Conservation (phyloP, 108 stramenopile genomes). For the Nitzschia sp. region DNA sequence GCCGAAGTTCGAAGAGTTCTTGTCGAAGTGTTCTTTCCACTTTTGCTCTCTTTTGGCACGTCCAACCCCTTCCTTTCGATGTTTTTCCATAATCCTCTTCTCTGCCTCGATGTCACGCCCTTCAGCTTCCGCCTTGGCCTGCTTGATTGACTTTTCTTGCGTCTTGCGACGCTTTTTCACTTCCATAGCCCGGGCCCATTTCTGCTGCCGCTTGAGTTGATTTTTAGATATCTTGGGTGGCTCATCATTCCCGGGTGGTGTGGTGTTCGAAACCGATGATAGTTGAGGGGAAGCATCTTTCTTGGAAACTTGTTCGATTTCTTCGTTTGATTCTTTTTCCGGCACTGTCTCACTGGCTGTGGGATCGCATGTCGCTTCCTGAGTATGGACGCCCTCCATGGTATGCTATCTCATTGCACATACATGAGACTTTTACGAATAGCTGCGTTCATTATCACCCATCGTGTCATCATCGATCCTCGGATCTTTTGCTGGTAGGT, state of each 20-base stretch:
- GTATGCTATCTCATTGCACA: too few relatives aligned
- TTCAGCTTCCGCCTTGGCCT: constrained; percentile 60
- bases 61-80: constrained; percentile 52
- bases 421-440: too few relatives aligned
- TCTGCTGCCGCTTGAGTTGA: constrained; percentile 53
- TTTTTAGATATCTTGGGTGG: constrained; percentile 65
- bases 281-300: neutral
- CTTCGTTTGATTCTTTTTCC: too few relatives aligned
- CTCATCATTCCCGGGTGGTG: neutral
- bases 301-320: neutral
- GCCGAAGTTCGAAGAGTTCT: constrained; percentile 26
- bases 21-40: constrained; percentile 45
- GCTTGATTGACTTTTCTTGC: constrained; percentile 53
- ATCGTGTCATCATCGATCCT: too few relatives aligned
- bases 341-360: too few relatives aligned
- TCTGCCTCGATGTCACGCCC: constrained; percentile 75
- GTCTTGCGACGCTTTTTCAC: constrained; percentile 65
- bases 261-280: too few relatives aligned
- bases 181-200: constrained; percentile 59
- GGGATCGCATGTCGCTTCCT: too few relatives aligned
- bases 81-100: constrained; percentile 35
- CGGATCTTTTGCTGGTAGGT: too few relatives aligned
- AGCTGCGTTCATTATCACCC: too few relatives aligned
- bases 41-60: constrained; percentile 47
- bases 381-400: too few relatives aligned